Conservation (phyloP, 2,329 filamentous ascomycete genomes). For the Colletotrichum lini region DNA sequence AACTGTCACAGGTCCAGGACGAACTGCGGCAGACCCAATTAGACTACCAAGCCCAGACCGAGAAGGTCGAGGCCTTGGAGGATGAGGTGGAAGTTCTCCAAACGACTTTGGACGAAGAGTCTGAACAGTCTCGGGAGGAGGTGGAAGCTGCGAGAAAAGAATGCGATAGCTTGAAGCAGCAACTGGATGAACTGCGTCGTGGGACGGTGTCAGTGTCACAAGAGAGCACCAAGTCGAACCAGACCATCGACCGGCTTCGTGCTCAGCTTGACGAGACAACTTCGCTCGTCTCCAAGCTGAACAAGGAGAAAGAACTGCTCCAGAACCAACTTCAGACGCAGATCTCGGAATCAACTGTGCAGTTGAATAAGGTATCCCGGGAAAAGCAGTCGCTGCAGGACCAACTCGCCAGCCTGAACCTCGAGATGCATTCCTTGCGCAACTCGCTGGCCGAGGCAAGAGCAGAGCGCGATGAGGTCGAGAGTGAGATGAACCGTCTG, state of each 20-base stretch:
- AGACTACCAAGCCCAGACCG: slow-evolving; percentile 72
- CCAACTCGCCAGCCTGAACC: slow-evolving; percentile 70
- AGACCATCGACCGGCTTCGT: slow-evolving; percentile 53
- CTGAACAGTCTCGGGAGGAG: slow-evolving; percentile 69
- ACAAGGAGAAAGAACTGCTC: slow-evolving; percentile 56
- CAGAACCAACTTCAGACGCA: slow-evolving; percentile 67
- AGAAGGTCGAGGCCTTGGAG: slow-evolving; percentile 78
- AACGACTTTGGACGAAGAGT: slow-evolving; percentile 74
- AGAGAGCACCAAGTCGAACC: slow-evolving; percentile 43
- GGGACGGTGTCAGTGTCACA: slow-evolving; percentile 36
- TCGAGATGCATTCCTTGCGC: slow-evolving; percentile 72
- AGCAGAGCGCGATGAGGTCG: slow-evolving; percentile 77
- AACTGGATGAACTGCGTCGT: slow-evolving; percentile 55
- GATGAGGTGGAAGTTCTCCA: slow-evolving; percentile 85
- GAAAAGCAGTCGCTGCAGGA: slow-evolving; percentile 77
- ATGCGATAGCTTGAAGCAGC: slow-evolving; percentile 59
- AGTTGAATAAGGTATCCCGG: slow-evolving; percentile 68
- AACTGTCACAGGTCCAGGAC: slow-evolving; percentile 76
- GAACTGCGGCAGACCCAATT: slow-evolving; percentile 78
- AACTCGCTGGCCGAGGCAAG: slow-evolving; percentile 70
- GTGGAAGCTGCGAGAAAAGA: slow-evolving; percentile 61
- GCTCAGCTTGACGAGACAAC: slow-evolving; percentile 39
- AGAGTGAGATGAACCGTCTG: slow-evolving; percentile 70
- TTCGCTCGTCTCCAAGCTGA: slow-evolving; percentile 39
- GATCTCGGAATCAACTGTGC: slow-evolving; percentile 70